Evolutionary conservation across 495 filamentous ascomycete genomes (phyloP).

Genomic region (Penicillium psychrofluorescens): DNA sequence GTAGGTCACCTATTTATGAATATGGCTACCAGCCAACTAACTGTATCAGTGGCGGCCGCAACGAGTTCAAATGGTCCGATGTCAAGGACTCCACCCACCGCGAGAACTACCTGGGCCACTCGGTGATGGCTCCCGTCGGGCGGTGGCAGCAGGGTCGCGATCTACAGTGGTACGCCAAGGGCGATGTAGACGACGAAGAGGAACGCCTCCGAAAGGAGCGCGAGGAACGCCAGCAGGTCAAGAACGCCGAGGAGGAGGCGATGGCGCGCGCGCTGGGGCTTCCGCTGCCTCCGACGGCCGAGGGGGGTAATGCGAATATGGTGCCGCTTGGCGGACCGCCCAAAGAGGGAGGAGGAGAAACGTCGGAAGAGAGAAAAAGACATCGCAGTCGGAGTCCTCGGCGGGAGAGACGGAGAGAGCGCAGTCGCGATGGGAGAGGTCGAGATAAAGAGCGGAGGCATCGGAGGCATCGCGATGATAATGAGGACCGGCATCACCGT

Average conservation of each 20-base stretch:
- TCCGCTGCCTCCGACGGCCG: constrained; percentile 46
- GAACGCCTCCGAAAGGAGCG: constrained; percentile 56
- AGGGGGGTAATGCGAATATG: constrained; percentile 34
- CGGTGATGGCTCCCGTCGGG: constrained; percentile 88
- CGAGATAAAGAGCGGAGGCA: constrained; percentile 30
- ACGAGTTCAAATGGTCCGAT: constrained; percentile 94
- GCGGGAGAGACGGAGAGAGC: constrained; percentile 21
- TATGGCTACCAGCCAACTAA: not conserved
- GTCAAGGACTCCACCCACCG: constrained; percentile 81
- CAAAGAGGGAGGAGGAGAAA: constrained; percentile 18
- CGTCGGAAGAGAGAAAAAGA: constrained; percentile 18
- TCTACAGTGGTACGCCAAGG: constrained; percentile 81
- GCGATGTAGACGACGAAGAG: constrained; percentile 48
- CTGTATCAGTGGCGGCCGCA: constrained; percentile 66
- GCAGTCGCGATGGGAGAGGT: constrained; percentile 19
- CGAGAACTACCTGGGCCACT: constrained; percentile 97
- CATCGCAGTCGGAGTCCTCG: constrained; percentile 26
- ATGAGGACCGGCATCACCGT: constrained; percentile 17
- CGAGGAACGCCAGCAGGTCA: constrained; percentile 70
- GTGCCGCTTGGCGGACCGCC: constrained; percentile 24
- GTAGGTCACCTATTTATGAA: constrained; percentile 20
- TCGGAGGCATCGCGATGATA: constrained; percentile 25
- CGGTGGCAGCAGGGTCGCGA: constrained; percentile 92
- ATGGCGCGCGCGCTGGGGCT: constrained; percentile 74
- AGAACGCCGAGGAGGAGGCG: constrained; percentile 90